Evolutionary conservation across 1,139 yeast genomes (phyloP), one percentile per base, ranked within the genome.

Genomic region (Arxiozyma bovina): DNA sequence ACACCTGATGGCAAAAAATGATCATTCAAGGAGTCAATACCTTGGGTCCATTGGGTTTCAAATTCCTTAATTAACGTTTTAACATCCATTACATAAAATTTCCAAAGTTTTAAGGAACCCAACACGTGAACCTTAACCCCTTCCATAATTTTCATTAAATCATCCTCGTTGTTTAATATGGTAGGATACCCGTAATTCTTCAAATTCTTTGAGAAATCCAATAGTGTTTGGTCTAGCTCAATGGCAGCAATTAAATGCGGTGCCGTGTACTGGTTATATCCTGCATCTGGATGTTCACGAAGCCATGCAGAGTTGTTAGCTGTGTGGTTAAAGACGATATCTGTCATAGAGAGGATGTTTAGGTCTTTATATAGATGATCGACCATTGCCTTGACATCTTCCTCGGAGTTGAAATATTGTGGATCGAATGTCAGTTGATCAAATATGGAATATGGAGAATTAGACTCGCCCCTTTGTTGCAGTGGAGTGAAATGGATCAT

Each of bases 401-500:
- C 59, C 1, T 77, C 74, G 54, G 71, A 65, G 38, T 77, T 72
- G 67, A 93, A 93, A 42, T 83, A 71, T 0, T 64, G 69, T 0
- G 86, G 81, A 66, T 93, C 98, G 70, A 86, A 90, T 27, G 67
- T 69, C 60, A 89, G 77, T 70, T 93, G 98, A 69, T 93, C 97
- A 63, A 74, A 85, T 53, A 93, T 87, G 4, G 96, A 87, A 66
- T 91, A 93, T 0, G 99, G 98, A 9, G 97, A 90, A 68, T 91
- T 80, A 0, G 96, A 87, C 55, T 78, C 84, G 30, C 99, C 99
- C 52, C 98, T 77, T 59, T 83, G 74, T 70, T 91, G 97, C 59
- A 93, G 75, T 0, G 99, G 99, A 1, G 98, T 90, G 68, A 93
- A 93, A 73, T 93, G 99, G 50, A 93, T 75, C 96, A 91, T 88